These are phyloP conservation scores for Saturnispora diversa DNA, from an alignment of 805 yeast species.

Conservation along the genomic window DNA sequence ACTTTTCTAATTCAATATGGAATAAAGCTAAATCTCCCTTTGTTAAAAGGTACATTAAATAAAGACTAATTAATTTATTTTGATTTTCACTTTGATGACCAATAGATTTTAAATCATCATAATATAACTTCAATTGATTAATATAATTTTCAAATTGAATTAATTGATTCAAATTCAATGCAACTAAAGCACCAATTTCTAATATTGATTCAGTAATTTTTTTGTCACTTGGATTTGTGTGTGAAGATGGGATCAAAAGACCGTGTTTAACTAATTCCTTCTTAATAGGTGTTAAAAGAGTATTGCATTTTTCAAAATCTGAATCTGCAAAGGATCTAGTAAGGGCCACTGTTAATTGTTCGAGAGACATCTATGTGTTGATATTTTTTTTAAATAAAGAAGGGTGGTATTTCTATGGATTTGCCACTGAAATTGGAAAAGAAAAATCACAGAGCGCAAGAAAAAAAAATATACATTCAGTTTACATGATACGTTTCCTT, in stretches of 20 bases:
- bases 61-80: constrained; percentile 66
- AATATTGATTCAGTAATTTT: constrained; percentile 72
- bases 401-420: background rate
- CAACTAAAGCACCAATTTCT: constrained; percentile 80
- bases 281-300: constrained; percentile 63
- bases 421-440: constrained; percentile 6
- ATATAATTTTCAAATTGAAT: constrained; percentile 63
- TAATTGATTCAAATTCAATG: constrained; percentile 57
- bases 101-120: constrained; percentile 35
- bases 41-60: constrained; percentile 67
- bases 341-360: constrained; percentile 61
- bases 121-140: constrained; percentile 72
- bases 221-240: constrained; percentile 52
- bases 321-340: constrained; percentile 54
- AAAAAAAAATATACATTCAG: background rate
- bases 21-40: constrained; percentile 81
- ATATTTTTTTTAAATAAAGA: too few species aligned
- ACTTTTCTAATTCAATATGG: constrained; percentile 79
- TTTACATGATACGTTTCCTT: too few species aligned
- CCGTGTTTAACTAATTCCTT: constrained; percentile 71
- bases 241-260: constrained; percentile 57
- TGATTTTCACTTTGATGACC: constrained; percentile 44
- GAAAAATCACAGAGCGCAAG: too few species aligned
- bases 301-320: constrained; percentile 53
- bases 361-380: constrained; percentile 67